Percentiles rank a stretch among this genome's conserved stretches.
These are phyloP conservation scores for Dinochytrium kinnereticum DNA, from an alignment of 371 early-diverging fungal species.

Conservation along the genomic window DNA sequence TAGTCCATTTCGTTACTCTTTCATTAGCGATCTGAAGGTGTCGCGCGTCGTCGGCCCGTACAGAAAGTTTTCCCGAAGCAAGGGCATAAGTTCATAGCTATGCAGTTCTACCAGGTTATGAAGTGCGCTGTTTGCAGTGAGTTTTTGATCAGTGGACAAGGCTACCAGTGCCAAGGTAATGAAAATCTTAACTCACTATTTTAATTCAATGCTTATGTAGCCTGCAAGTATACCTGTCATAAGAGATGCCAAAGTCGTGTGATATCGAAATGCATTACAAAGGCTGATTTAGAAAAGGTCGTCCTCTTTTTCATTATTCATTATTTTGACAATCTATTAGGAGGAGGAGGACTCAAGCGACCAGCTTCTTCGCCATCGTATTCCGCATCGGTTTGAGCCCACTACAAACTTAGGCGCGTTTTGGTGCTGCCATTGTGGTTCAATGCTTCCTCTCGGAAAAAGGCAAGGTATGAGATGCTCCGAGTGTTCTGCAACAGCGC, in stretches of 20 bases:
- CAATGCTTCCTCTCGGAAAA: constrained; percentile 84
- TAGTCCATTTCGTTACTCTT: not conserved
- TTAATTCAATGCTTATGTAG: constrained; percentile 40
- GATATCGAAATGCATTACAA: constrained; percentile 89
- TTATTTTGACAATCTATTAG: not conserved
- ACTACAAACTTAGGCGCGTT: constrained; percentile 76
- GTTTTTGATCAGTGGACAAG: constrained; percentile 82
- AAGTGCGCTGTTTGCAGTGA: constrained; percentile 93
- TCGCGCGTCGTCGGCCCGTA: constrained; percentile 88
- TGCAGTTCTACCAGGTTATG: constrained; percentile 89
- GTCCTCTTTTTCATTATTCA: not conserved
- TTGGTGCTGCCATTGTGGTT: constrained; percentile 99
- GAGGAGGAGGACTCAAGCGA: constrained; percentile 42
- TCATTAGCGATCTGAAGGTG: constrained; percentile 51
- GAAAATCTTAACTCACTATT: not conserved
- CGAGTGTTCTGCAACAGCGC: constrained; percentile 79
- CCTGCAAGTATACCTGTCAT: constrained; percentile 94
- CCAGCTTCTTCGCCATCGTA: constrained; percentile 81
- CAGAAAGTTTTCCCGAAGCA: constrained; percentile 82
- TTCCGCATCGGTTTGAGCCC: constrained; percentile 90
- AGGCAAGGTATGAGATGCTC: constrained; percentile 47
- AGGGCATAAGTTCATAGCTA: constrained; percentile 87
- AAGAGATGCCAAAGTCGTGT: constrained; percentile 84
- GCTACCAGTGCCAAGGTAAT: constrained; percentile 88
- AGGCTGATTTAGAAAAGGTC: constrained; percentile 58